phyloP scores from a whole-genome alignment of 139 green algal species.

The Chlamydomonas eustigma region DNA sequence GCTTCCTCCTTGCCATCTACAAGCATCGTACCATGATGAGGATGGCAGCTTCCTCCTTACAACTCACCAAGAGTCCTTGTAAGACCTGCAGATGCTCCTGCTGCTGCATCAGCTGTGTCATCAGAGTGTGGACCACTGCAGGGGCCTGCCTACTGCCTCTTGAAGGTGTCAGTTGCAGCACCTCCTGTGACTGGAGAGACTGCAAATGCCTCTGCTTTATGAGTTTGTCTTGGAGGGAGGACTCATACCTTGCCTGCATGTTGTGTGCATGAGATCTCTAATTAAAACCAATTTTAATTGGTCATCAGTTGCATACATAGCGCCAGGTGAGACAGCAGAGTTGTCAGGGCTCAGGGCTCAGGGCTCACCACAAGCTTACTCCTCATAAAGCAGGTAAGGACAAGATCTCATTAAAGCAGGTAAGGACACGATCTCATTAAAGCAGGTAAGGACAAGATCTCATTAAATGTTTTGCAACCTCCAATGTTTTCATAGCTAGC shows the following conservation, averaged over 20 bases:
- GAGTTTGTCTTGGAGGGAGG: neutral
- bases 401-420: too few species aligned
- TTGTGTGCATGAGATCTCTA: too few species aligned
- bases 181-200: neutral
- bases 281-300: too few species aligned
- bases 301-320: too few species aligned
- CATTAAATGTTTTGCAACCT: neutral
- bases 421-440: too few species aligned
- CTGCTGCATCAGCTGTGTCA: neutral
- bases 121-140: neutral
- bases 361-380: neutral
- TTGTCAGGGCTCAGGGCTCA: neutral
- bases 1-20: neutral
- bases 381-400: too few species aligned
- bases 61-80: neutral
- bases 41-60: neutral
- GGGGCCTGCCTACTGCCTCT: neutral
- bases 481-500: neutral
- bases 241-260: too few species aligned
- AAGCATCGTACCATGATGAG: neutral
- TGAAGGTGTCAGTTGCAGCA: neutral
- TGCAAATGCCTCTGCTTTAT: neutral
- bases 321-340: too few species aligned
- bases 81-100: neutral
- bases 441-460: neutral